A percentile compares a stretch with the other conserved stretches of the same genome.
Conservation (phyloP, 345 rosid species). For the Lumnitzera littorea region DNA sequence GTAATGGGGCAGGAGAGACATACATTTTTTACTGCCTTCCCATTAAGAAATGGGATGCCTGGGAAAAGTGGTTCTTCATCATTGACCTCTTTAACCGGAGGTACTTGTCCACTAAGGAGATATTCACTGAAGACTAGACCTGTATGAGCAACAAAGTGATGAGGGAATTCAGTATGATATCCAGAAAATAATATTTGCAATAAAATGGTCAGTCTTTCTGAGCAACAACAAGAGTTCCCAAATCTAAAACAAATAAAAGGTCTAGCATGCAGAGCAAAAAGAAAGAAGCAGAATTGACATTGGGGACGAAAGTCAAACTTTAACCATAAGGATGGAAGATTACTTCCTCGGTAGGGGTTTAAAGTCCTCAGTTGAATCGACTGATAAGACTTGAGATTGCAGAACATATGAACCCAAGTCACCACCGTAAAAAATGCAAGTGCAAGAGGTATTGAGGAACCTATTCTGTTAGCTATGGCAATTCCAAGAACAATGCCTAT, state of each 20-base stretch:
- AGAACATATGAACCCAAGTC: slow-evolving; percentile 89
- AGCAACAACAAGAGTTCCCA: slow-evolving; percentile 2
- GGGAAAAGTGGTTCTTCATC: slow-evolving; percentile 97
- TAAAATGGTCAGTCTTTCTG: neutral
- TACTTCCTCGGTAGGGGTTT: slow-evolving; percentile 97
- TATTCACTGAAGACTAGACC: slow-evolving; percentile 94
- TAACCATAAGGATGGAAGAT: slow-evolving; percentile 15
- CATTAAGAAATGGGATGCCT: slow-evolving; percentile 32
- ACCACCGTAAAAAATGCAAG: slow-evolving; percentile 74
- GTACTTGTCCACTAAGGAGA: slow-evolving; percentile 92
- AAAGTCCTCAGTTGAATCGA: slow-evolving; percentile 88
- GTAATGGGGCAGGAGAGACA: slow-evolving; percentile 4
- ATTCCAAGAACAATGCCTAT: slow-evolving; percentile 81
- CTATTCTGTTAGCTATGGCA: slow-evolving; percentile 61
- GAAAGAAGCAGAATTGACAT: neutral
- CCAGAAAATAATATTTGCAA: neutral
- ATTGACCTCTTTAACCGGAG: slow-evolving; percentile 81
- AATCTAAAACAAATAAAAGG: neutral
- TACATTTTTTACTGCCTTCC: slow-evolving; percentile 28
- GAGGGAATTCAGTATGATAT: neutral
- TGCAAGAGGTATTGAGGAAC: slow-evolving; percentile 73
- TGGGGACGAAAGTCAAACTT: too few relatives aligned
- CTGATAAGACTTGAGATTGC: slow-evolving; percentile 89
- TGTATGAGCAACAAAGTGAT: slow-evolving; percentile 20
- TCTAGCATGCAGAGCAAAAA: neutral